Evolutionary conservation across 176 grass and related monocot genomes (phyloP).

Genomic region (Puccinellia tenuiflora): DNA sequence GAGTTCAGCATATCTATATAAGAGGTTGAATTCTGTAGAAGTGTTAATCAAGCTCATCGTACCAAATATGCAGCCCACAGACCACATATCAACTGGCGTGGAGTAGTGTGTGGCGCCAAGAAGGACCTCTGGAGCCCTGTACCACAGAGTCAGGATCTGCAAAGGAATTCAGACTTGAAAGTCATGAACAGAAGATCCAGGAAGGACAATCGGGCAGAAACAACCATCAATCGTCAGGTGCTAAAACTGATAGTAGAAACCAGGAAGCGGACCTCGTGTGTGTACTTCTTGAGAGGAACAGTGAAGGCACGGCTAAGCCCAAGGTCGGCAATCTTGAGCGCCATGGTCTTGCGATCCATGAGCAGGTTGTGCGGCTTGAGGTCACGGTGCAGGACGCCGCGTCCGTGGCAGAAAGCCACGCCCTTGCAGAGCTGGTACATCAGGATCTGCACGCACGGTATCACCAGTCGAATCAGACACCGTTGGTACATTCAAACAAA

Average conservation of each 20-base stretch:
- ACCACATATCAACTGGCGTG: constrained; percentile 94
- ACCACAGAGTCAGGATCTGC: constrained; percentile 98
- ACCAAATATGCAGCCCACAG: constrained; percentile 96
- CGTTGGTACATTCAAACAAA: not conserved
- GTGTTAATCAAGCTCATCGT: not conserved
- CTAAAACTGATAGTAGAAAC: not conserved
- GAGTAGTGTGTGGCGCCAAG: constrained; percentile 88
- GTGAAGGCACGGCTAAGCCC: constrained; percentile 84
- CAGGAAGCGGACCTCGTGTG: constrained; percentile 64
- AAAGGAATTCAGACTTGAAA: not conserved
- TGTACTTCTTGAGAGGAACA: constrained; percentile 92
- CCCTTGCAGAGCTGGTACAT: constrained; percentile 98
- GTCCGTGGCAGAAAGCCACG: constrained; percentile 75
- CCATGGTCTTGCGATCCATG: constrained; percentile 93
- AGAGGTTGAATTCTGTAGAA: not conserved
- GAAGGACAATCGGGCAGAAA: not conserved
- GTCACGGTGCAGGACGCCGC: constrained; percentile 84
- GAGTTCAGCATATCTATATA: not conserved
- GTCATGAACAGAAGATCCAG: not conserved
- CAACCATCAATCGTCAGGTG: not conserved
- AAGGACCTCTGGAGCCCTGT: constrained; percentile 90
- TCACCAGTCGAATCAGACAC: not conserved
- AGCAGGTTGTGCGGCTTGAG: constrained; percentile 96
- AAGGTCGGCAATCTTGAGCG: constrained; percentile 91
- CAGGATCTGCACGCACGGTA: constrained; percentile 60